Conservation (phyloP, 371 early-diverging fungal species). For the Mortierella sp. region DNA sequence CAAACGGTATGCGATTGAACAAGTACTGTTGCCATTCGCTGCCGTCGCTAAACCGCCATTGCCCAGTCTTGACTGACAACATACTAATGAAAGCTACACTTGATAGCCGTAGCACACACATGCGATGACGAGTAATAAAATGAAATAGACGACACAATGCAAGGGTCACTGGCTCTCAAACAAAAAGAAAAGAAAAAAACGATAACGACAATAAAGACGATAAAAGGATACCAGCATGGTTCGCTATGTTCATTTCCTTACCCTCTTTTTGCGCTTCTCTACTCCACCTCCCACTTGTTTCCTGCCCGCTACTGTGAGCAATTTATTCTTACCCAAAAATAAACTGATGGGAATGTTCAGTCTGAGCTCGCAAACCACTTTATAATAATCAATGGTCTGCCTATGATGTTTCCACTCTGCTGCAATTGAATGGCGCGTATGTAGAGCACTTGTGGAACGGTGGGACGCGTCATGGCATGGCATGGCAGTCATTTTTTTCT, state of each 20-base stretch:
- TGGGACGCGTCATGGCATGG: no score
- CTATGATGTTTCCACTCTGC: background rate
- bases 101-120: no score
- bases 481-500: no score
- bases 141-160: background rate
- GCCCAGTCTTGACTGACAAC: no score
- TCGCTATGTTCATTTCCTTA: background rate
- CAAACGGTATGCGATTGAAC: no score
- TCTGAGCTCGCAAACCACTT: background rate
- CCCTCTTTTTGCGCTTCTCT: background rate
- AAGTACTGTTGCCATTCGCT: no score
- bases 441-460: constrained; percentile 6
- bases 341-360: background rate
- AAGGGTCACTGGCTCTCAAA: background rate
- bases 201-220: no score
- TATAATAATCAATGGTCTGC: no score
- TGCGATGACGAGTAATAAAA: background rate
- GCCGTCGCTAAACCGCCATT: no score
- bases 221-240: background rate
- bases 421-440: background rate
- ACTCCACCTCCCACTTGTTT: background rate
- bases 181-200: background rate
- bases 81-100: background rate
- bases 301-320: background rate
- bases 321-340: background rate